Conservation (phyloP, 148 eudicot species). For the Cornus florida region DNA sequence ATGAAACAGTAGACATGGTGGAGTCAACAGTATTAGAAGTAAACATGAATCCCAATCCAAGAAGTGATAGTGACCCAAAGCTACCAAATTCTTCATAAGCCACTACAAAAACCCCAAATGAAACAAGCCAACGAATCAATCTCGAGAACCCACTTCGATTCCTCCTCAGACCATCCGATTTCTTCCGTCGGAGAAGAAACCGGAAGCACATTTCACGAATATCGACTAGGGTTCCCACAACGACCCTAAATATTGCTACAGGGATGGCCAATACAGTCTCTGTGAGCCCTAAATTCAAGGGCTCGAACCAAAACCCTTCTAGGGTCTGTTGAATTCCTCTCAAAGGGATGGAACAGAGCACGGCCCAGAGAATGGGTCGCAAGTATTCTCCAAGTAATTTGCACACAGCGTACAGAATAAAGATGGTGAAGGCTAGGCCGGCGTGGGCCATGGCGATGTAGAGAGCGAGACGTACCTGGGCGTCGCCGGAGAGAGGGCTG, state of each 20-base stretch:
- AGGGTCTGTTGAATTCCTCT: constrained; percentile 80
- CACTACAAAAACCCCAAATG: constrained; percentile 70
- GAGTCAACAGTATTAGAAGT: constrained; percentile 50
- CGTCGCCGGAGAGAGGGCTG: constrained; percentile 44
- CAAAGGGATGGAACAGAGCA: constrained; percentile 80
- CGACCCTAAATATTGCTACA: constrained; percentile 60
- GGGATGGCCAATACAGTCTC: constrained; percentile 82
- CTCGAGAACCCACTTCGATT: constrained; percentile 61
- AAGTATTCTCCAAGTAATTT: constrained; percentile 71
- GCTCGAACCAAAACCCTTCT: constrained; percentile 76
- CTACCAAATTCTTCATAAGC: constrained; percentile 63
- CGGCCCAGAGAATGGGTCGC: constrained; percentile 86
- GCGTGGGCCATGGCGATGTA: constrained; percentile 95
- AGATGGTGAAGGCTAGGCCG: constrained; percentile 63
- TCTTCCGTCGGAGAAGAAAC: constrained; percentile 34
- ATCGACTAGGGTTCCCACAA: constrained; percentile 70
- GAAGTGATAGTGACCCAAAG: constrained; percentile 53
- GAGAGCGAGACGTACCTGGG: constrained; percentile 74
- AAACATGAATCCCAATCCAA: constrained; percentile 63
- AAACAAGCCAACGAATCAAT: constrained; percentile 62
- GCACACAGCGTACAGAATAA: constrained; percentile 60
- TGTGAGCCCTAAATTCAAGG: constrained; percentile 67
- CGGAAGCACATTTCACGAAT: constrained; percentile 39
- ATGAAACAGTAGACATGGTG: constrained; percentile 70
- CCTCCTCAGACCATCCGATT: constrained; percentile 22